Base-by-base conservation (phyloP, 2,329 filamentous ascomycete species). In the Phyllachora maydis region DNA sequence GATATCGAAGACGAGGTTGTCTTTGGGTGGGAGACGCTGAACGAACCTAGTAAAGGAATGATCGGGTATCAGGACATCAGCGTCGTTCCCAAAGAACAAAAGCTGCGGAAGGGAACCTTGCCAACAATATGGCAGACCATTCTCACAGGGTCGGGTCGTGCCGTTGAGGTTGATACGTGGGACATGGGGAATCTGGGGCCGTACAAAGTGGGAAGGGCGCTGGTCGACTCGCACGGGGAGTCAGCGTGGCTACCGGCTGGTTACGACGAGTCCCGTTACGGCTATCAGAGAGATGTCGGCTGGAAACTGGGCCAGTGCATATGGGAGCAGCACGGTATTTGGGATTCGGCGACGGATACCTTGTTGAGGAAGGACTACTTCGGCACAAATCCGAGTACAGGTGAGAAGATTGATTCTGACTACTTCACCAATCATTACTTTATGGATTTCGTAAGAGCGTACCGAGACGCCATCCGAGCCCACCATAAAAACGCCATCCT, bases 241-340 rank as follows among this genome's bases (percentile, higher is more conserved):
- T 65, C 56, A 13, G 79, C 77, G 1, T 98, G 88, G 88, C 49
- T 98, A 13, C 69, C 79, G 3, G 53, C 54, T n/a, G 70, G 68
- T 28, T 81, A 85, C 42, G 75, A 92, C 37, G 88, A 98, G 34
- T 71, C 66, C 8, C 65, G 69, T 32, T 98, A 98, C 43, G 79
- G 79, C 17, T 98, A 79, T 70, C 82, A 76, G 42, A 67, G 88
- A 32, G 79, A 91, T 39, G 62, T 76, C 1, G 72, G 59, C 6
- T 98, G 88, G 88, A 83, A 73, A 43, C 52, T 98, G 11, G 88
- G 88, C n/a, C 69, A 90, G 46, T 95, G 88, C 39, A 46, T 98
- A 19, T 98, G 88, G 88, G 85, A 88, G 4, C 85, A 93, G 40
- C 83, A 98, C 44, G 85, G 83, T 2, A 68, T 98, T 5, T 98